These are phyloP conservation scores for Daldinia childiae DNA, from an alignment of 495 filamentous ascomycete genomes.

Conservation along the genomic window DNA sequence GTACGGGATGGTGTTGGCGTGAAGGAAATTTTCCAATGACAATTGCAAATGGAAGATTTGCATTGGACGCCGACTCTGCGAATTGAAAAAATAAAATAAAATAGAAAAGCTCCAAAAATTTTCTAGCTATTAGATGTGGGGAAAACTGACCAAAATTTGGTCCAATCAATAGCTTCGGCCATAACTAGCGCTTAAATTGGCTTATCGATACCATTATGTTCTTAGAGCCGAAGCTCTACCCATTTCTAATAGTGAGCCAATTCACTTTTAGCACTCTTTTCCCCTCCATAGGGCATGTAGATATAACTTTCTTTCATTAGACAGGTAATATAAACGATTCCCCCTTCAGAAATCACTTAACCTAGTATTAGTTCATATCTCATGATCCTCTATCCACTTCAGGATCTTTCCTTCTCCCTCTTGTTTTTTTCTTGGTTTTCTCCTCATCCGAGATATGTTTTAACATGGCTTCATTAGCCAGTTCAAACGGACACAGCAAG, in stretches of 20 bases:
- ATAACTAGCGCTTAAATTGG: constrained; percentile 11
- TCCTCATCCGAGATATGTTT: constrained; percentile 5
- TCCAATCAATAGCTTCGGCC: constrained; percentile 29
- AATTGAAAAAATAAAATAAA: constrained; percentile 37
- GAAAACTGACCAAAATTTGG: constrained; percentile 18
- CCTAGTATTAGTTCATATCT: background rate
- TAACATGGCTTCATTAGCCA: constrained; percentile 9
- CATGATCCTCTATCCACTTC: background rate
- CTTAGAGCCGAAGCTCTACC: background rate
- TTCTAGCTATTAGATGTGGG: constrained; percentile 32
- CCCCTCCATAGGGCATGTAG: no score
- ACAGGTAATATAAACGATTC: no score
- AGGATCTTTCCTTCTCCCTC: background rate
- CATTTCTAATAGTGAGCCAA: background rate
- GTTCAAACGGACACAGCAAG: background rate
- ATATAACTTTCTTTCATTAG: no score
- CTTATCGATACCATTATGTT: constrained; percentile 32
- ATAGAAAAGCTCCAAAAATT: constrained; percentile 47
- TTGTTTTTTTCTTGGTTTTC: background rate
- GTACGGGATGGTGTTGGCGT: constrained; percentile 33
- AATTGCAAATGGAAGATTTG: constrained; percentile 26
- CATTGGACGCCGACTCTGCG: constrained; percentile 24
- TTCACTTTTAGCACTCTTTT: no score
- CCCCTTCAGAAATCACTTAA: no score
- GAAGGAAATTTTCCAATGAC: constrained; percentile 35